Base-by-base conservation (phyloP, 805 yeast genomes). In the Starmerella floricola region DNA sequence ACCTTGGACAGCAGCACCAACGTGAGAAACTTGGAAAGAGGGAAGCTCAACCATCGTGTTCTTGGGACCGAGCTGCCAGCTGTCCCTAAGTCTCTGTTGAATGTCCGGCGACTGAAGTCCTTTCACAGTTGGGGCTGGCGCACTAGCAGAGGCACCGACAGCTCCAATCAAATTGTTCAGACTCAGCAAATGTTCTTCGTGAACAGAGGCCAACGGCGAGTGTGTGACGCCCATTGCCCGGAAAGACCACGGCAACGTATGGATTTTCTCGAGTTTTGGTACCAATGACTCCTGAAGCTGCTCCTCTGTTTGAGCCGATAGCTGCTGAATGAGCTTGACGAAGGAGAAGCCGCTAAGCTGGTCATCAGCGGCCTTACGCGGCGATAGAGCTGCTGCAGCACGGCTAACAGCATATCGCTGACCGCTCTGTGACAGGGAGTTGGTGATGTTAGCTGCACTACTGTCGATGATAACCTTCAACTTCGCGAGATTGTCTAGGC, bases 341-440 rank as follows among this genome's bases (percentile, higher is more conserved):
- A 87, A 95, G 34, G 73, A 72, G 39, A 91, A 65, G n/a, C 97
- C 97, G 28, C 70, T 62, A 13, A 86, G 60, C 8, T 64, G 55
- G 54, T 88, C 93, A 41, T 67, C 67, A 16, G 86, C 67, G 4
- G 75, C 68, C 41, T 74, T 74, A 16, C 76, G 67, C 1, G 72
- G 63, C 2, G 85, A 75, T 3, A 85, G 60, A 23, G 72, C 69
- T 0, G 94, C 71, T 19, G 74, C 66, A 2, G 94, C 78, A 53
- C 66, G 72, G 4, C 76, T 67, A 51, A 76, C 71, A 2, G 97
- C 95, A 61, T 72, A 87, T 1, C 78, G 65, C 57, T 91, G 96
- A 0, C 98, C 98, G 42, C 80, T 67, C 44, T 87, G 91, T 8
- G 95, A 87, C 39, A 91, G 75, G 6, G 72, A 67, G 54, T 87